A percentile compares a stretch with the other conserved stretches of the same genome.
Evolutionary conservation across 208 protist species (phyloP).

Genomic region (Acanthamoeba culbertsoni): DNA sequence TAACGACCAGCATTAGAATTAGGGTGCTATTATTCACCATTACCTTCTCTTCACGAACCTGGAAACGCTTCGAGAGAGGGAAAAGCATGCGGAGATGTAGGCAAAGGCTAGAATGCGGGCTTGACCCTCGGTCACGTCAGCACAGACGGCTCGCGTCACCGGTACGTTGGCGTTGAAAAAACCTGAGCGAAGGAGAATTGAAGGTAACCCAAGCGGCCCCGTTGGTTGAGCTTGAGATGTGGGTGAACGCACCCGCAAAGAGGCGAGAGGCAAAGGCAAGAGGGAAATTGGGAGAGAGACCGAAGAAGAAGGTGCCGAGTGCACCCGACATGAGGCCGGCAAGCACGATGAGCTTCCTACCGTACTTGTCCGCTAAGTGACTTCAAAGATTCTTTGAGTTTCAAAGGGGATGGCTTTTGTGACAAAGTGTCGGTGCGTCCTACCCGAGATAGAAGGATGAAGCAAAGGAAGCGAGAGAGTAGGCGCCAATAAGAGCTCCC

Average conservation of each 20-base stretch:
- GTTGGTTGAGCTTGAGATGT: too few species aligned
- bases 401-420: not conserved
- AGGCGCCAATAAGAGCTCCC: not conserved
- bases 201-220: too few species aligned
- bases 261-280: not conserved
- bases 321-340: not conserved
- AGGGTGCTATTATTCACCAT: not conserved
- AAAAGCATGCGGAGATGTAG: not conserved
- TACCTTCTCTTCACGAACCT: not conserved
- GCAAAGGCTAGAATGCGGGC: constrained; percentile 17
- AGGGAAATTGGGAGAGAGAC: not conserved
- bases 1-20: too few species aligned
- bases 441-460: constrained; percentile 8
- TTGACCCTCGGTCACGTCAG: not conserved
- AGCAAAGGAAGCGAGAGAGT: not conserved
- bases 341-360: not conserved
- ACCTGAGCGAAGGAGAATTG: not conserved
- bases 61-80: not conserved
- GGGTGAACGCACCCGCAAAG: not conserved
- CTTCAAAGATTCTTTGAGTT: not conserved
- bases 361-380: constrained; percentile 30
- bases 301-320: constrained; percentile 14
- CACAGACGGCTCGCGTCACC: not conserved
- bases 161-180: constrained; percentile 32
- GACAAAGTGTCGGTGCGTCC: not conserved